These are phyloP conservation scores for Vitis riparia DNA, from an alignment of 164 flowering plant genomes.

Conservation along the genomic window DNA sequence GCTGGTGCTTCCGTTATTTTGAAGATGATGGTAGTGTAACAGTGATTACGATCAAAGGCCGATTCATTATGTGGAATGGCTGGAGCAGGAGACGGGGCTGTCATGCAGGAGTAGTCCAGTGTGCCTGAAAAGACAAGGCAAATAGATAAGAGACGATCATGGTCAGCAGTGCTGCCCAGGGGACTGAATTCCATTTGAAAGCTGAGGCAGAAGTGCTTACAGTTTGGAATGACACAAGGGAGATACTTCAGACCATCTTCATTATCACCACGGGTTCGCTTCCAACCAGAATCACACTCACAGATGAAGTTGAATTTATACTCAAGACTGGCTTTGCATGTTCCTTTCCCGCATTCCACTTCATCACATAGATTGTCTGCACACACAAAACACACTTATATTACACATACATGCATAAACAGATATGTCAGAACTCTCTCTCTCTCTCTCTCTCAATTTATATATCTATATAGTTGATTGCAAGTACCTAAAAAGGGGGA, in stretches of 20 bases:
- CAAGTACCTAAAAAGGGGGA: neutral
- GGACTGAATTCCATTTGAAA: too few relatives aligned
- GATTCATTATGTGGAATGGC: constrained; percentile 34
- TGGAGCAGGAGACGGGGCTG: constrained; percentile 43
- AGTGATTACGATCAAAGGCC: constrained; percentile 50
- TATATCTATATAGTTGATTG: too few relatives aligned
- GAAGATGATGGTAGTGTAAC: neutral
- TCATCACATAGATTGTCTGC: constrained; percentile 31
- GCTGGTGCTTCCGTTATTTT: neutral
- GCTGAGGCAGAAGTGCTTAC: constrained; percentile 21
- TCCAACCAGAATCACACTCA: constrained; percentile 45
- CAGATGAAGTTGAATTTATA: constrained; percentile 33
- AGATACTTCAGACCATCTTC: constrained; percentile 31
- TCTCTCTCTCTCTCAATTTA: too few relatives aligned
- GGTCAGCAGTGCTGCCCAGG: too few relatives aligned
- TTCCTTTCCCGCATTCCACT: constrained; percentile 53
- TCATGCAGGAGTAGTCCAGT: constrained; percentile 40
- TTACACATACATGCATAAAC: neutral
- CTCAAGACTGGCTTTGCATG: constrained; percentile 21
- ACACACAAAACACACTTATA: neutral
- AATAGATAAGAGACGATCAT: neutral
- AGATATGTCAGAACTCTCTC: neutral
- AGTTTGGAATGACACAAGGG: constrained; percentile 61
- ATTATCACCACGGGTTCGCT: constrained; percentile 17
- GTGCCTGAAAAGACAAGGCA: constrained; percentile 32